Evolutionary conservation across 768 basidiomycete species (phyloP).

Genomic region (Suillus variegatus): DNA sequence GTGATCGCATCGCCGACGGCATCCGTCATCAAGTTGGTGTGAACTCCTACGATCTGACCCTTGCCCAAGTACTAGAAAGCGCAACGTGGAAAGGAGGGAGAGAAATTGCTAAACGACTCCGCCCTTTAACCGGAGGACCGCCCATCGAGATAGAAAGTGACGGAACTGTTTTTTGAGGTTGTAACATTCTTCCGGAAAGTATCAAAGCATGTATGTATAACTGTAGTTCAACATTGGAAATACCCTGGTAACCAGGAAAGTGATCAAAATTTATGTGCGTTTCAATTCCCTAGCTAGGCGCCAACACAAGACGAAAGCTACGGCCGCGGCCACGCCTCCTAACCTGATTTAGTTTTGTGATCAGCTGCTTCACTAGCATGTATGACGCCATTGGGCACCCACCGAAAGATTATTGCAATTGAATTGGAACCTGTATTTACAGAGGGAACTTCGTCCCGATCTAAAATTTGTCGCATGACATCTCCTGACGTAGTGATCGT

Average conservation of each 20-base stretch:
- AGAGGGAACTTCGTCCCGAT: slow-evolving; percentile 14
- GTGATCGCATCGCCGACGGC: slow-evolving; percentile 75
- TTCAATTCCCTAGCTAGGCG: slow-evolving; percentile 55
- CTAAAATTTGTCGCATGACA: slow-evolving; percentile 10
- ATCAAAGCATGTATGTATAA: not conserved
- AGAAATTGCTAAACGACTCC: slow-evolving; percentile 80
- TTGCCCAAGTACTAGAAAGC: slow-evolving; percentile 89
- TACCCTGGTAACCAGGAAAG: not conserved
- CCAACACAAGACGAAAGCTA: slow-evolving; percentile 57
- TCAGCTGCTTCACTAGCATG: slow-evolving; percentile 3
- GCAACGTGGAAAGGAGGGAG: slow-evolving; percentile 98
- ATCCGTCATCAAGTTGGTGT: slow-evolving; percentile 64
- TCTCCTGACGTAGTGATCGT: slow-evolving; percentile 13
- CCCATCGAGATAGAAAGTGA: slow-evolving; percentile 87
- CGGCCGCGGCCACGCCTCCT: slow-evolving; percentile 54
- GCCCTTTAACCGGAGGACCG: slow-evolving; percentile 76
- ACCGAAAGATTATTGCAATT: slow-evolving; percentile 84
- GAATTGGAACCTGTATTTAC: slow-evolving; percentile 50
- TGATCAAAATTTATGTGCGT: slow-evolving; percentile 32
- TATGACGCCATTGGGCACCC: slow-evolving; percentile 27
- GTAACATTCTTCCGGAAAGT: not conserved
- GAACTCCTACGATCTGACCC: slow-evolving; percentile 53
- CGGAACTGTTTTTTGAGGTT: slow-evolving; percentile 70
- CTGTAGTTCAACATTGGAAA: not conserved
- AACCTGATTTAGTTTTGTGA: slow-evolving; percentile 37